phyloP scores from a whole-genome alignment of 1,284 basidiomycete genomes.

The Pisolithus thermaeus region DNA sequence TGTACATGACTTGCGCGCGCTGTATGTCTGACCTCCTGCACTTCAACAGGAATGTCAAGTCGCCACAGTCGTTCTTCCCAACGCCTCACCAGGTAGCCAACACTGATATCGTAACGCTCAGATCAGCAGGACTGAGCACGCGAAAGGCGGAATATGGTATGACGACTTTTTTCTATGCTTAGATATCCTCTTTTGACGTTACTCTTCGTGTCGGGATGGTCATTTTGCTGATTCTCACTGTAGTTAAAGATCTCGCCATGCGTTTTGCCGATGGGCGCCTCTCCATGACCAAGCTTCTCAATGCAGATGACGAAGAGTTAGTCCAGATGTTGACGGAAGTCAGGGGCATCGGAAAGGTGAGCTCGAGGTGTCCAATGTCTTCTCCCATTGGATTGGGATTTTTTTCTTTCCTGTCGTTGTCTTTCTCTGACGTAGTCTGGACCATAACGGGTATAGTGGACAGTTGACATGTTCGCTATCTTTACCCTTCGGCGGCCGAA shows the following conservation, averaged over 20 bases:
- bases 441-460: slow-evolving; percentile 13
- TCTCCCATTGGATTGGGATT: background rate
- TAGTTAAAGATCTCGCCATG: slow-evolving; percentile 72
- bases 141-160: slow-evolving; percentile 84
- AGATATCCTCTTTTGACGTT: background rate
- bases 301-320: slow-evolving; percentile 71
- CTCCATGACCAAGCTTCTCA: slow-evolving; percentile 62
- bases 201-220: background rate
- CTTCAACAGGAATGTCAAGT: slow-evolving; percentile 12
- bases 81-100: slow-evolving; percentile 61
- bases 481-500: slow-evolving; percentile 81
- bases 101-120: slow-evolving; percentile 53
- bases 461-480: slow-evolving; percentile 86
- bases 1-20: too few relatives aligned
- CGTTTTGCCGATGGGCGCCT: slow-evolving; percentile 76
- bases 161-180: slow-evolving; percentile 13
- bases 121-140: slow-evolving; percentile 68
- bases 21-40: background rate
- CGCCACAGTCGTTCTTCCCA: slow-evolving; percentile 51
- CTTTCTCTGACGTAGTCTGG: background rate
- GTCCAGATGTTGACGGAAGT: slow-evolving; percentile 71
- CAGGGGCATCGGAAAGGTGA: slow-evolving; percentile 72
- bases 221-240: background rate
- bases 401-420: slow-evolving; percentile 4
- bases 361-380: slow-evolving; percentile 19